Percentiles rank a stretch among this genome's conserved stretches.
phyloP scores from a whole-genome alignment of 2,329 filamentous ascomycete genomes.

The Colletotrichum sp. region DNA sequence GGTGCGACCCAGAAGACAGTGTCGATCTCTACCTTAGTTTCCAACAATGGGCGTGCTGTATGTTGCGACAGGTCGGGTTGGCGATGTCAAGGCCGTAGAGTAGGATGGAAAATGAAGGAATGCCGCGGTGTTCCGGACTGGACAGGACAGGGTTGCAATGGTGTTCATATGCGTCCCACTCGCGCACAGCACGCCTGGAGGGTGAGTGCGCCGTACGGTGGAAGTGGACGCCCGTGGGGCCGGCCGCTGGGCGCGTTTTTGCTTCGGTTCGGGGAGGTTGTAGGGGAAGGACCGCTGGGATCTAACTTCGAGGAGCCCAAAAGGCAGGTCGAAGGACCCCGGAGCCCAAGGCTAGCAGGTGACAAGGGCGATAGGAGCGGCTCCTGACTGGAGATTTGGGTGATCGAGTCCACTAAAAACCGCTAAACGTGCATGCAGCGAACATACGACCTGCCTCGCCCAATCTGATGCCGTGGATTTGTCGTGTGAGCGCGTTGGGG shows the following conservation, averaged over 20 bases:
- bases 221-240: slow-evolving; percentile 18
- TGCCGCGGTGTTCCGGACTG: slow-evolving; percentile 20
- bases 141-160: slow-evolving; percentile 22
- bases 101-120: slow-evolving; percentile 20
- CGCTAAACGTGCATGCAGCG: slow-evolving; percentile 14
- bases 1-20: neutral
- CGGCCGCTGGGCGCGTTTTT: slow-evolving; percentile 13
- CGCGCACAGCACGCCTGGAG: neutral
- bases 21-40: neutral
- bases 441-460: slow-evolving; percentile 8
- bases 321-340: neutral
- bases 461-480: slow-evolving; percentile 13
- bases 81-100: slow-evolving; percentile 4
- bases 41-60: neutral
- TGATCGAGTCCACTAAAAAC: slow-evolving; percentile 16
- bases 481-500: slow-evolving; percentile 16
- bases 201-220: neutral
- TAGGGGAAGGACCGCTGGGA: slow-evolving; percentile 4
- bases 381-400: slow-evolving; percentile 14
- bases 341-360: neutral
- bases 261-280: neutral
- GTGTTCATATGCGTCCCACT: slow-evolving; percentile 22
- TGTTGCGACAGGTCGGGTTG: neutral
- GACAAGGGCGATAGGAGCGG: slow-evolving; percentile 4
- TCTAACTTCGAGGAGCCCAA: neutral